Conservation (phyloP, 257 asterid species). For the Nemophila menziesii region DNA sequence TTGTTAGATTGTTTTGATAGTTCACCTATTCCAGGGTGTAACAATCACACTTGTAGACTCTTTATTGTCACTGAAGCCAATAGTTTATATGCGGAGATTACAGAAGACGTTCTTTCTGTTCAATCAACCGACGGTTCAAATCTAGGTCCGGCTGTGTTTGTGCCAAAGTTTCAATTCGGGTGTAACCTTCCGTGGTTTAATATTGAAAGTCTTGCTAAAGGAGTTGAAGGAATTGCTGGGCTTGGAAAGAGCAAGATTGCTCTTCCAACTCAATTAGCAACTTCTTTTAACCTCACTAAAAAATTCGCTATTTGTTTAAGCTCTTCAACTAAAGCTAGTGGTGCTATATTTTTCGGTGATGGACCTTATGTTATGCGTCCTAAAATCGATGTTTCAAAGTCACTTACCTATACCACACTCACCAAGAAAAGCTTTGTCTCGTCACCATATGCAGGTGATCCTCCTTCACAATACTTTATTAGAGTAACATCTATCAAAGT, state of each 20-base stretch:
- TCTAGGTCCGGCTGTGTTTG: conserved; percentile 13
- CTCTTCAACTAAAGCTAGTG: conserved; percentile 4
- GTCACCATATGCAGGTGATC: background rate
- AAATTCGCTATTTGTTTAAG: conserved; percentile 3
- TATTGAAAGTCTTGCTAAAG: background rate
- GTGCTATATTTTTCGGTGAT: conserved; percentile 8
- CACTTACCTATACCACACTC: background rate
- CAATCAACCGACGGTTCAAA: background rate
- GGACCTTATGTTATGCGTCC: background rate
- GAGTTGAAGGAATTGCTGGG: background rate
- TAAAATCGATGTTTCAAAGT: background rate
- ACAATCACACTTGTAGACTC: background rate
- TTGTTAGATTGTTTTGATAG: background rate
- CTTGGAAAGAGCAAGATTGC: background rate
- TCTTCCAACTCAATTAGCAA: background rate
- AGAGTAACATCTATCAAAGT: background rate
- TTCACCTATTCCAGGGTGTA: background rate
- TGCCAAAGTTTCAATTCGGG: conserved; percentile 1
- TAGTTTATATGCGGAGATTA: background rate
- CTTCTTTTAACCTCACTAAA: background rate
- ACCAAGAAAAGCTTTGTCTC: background rate
- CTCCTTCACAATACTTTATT: background rate
- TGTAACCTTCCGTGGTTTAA: conserved; percentile 1
- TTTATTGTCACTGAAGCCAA: background rate
- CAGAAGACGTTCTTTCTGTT: background rate